Evolutionary conservation across 176 grass and related monocot genomes (phyloP).

Genomic region (Lolium rigidum): DNA sequence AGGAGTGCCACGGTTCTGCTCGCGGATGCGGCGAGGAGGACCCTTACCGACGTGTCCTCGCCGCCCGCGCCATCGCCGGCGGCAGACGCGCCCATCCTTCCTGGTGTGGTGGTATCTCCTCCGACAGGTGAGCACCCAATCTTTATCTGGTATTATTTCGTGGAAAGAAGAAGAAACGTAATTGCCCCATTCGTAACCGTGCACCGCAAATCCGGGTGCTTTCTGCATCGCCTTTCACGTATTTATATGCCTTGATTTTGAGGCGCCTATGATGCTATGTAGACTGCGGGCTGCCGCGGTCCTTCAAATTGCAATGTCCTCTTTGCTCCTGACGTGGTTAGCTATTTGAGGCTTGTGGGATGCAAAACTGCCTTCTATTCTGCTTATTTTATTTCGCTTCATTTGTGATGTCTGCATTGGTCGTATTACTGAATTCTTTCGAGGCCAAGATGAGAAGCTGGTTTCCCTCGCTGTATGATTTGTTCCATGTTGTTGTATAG

Average conservation of each 20-base stretch:
- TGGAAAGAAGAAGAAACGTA: background rate
- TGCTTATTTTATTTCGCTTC: background rate
- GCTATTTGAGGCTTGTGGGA: background rate
- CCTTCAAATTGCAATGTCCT: too few relatives aligned
- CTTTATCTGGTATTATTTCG: background rate
- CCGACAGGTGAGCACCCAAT: background rate
- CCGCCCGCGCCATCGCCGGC: conserved; percentile 30
- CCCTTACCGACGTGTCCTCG: background rate
- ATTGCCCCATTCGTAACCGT: background rate
- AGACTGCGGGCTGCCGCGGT: too few relatives aligned
- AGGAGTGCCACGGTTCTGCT: conserved; percentile 3
- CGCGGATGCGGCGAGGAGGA: conserved; percentile 1
- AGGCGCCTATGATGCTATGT: too few relatives aligned
- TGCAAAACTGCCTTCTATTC: background rate
- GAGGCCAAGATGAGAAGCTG: background rate
- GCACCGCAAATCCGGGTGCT: background rate
- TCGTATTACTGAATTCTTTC: background rate
- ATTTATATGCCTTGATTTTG: background rate
- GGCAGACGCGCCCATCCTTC: conserved; percentile 1
- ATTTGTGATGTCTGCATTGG: background rate
- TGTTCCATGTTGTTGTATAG: background rate
- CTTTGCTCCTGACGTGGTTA: too few relatives aligned
- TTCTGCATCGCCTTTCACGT: background rate
- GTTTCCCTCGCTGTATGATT: background rate
- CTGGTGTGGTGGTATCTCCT: conserved; percentile 8